These are phyloP conservation scores for Phyllosticta citrichinensis DNA, from an alignment of 2,329 filamentous ascomycete genomes.

Conservation along the genomic window DNA sequence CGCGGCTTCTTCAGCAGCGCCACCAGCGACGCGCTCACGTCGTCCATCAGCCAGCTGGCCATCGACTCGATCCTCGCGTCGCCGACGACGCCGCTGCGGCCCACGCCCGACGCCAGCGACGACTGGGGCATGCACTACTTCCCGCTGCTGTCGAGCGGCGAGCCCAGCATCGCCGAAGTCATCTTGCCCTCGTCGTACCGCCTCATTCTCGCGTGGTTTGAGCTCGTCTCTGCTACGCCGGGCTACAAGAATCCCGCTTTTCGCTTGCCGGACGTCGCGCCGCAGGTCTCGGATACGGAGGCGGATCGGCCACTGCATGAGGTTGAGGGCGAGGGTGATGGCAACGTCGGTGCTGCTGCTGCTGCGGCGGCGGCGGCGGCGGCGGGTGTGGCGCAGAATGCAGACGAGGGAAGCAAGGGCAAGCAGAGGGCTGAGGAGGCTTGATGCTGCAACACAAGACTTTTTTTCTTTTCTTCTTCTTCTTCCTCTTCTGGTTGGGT, in stretches of 20 bases:
- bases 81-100: not conserved
- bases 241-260: constrained; percentile 3
- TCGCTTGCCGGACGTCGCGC: not conserved
- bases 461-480: not conserved
- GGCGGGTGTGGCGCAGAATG: not conserved
- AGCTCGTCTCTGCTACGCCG: not conserved
- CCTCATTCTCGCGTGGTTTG: constrained; percentile 5
- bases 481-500: not conserved
- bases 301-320: not conserved
- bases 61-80: not conserved
- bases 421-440: not conserved
- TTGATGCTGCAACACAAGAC: not conserved
- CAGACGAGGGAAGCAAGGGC: not conserved
- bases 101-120: not conserved
- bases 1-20: not conserved
- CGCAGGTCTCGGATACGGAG: not conserved
- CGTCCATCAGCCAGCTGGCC: constrained; percentile 1
- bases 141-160: constrained; percentile 3
- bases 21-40: not conserved
- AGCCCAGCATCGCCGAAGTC: not conserved
- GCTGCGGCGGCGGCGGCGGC: too few relatives aligned
- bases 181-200: not conserved
- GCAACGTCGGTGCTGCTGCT: not conserved
- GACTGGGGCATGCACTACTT: constrained; percentile 9
- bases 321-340: not conserved